These are phyloP conservation scores for Sideroxylon spinosum DNA, from an alignment of 179 eudicot species.

Conservation along the genomic window DNA sequence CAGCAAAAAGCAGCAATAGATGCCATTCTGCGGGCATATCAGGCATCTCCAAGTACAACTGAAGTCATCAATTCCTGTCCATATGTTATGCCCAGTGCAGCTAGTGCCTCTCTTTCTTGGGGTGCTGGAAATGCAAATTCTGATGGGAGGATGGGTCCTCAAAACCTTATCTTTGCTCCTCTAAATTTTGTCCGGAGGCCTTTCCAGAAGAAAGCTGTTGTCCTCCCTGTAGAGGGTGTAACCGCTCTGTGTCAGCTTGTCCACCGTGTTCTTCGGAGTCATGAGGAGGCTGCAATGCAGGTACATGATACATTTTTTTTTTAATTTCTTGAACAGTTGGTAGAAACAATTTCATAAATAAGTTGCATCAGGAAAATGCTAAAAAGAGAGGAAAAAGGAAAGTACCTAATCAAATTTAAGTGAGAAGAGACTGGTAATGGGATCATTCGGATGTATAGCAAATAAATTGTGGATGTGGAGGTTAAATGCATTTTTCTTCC, in stretches of 20 bases:
- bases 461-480: slow-evolving; percentile 1
- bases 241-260: slow-evolving; percentile 64
- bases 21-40: slow-evolving; percentile 72
- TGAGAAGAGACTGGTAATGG: background rate
- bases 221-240: slow-evolving; percentile 91
- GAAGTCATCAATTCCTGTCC: slow-evolving; percentile 82
- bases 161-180: slow-evolving; percentile 50
- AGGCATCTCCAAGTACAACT: slow-evolving; percentile 68
- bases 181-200: slow-evolving; percentile 65
- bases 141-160: slow-evolving; percentile 41
- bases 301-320: slow-evolving; percentile 24
- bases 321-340: slow-evolving; percentile 1
- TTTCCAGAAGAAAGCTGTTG: slow-evolving; percentile 68
- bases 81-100: slow-evolving; percentile 71
- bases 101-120: slow-evolving; percentile 44
- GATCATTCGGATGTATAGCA: background rate
- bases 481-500: too few relatives aligned
- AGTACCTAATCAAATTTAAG: background rate
- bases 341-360: background rate
- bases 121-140: slow-evolving; percentile 29
- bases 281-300: slow-evolving; percentile 79
- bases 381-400: background rate
- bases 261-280: slow-evolving; percentile 56
- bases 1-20: slow-evolving; percentile 72
- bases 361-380: background rate